Evolutionary conservation across 2,329 filamentous ascomycete species (phyloP).

Genomic region (Thielaviopsis cerberus): DNA sequence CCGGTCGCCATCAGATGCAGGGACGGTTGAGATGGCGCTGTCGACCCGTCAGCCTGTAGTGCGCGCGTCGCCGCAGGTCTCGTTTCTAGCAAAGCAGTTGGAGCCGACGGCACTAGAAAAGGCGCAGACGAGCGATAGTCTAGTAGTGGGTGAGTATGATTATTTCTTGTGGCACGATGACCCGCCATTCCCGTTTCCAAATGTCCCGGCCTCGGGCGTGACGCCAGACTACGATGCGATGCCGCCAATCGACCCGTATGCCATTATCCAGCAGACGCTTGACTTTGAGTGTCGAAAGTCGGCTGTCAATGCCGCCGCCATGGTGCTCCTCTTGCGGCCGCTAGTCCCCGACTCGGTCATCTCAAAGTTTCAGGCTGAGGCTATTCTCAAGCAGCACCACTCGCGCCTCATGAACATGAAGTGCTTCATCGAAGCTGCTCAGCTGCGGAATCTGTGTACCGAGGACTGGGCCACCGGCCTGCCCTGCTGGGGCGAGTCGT

Average conservation of each 20-base stretch:
- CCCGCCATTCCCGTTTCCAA: constrained; percentile 33
- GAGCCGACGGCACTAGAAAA: constrained; percentile 8
- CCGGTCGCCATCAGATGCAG: neutral
- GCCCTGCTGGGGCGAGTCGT: constrained; percentile 34
- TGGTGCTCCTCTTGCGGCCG: constrained; percentile 39
- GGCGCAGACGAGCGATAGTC: constrained; percentile 13
- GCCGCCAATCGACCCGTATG: constrained; percentile 35
- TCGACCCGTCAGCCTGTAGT: constrained; percentile 3
- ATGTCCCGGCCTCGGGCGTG: constrained; percentile 2
- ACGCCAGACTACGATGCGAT: neutral
- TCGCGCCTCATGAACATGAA: constrained; percentile 38
- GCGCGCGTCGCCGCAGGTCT: neutral
- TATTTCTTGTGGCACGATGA: constrained; percentile 41
- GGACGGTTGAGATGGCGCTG: constrained; percentile 5
- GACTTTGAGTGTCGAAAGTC: constrained; percentile 37
- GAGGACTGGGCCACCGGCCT: constrained; percentile 35
- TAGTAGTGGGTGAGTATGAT: constrained; percentile 27
- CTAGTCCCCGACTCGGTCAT: constrained; percentile 36
- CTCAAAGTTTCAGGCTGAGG: constrained; percentile 34
- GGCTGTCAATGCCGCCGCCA: constrained; percentile 39
- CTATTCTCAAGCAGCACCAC: constrained; percentile 41
- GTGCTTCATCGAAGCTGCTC: constrained; percentile 40
- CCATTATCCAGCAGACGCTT: constrained; percentile 33
- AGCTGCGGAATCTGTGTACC: constrained; percentile 42
- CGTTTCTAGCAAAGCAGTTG: neutral